A percentile compares a stretch with the other conserved stretches of the same genome.
These are phyloP conservation scores for Botrytis deweyae DNA, from an alignment of 2,329 filamentous ascomycete genomes.

Conservation along the genomic window DNA sequence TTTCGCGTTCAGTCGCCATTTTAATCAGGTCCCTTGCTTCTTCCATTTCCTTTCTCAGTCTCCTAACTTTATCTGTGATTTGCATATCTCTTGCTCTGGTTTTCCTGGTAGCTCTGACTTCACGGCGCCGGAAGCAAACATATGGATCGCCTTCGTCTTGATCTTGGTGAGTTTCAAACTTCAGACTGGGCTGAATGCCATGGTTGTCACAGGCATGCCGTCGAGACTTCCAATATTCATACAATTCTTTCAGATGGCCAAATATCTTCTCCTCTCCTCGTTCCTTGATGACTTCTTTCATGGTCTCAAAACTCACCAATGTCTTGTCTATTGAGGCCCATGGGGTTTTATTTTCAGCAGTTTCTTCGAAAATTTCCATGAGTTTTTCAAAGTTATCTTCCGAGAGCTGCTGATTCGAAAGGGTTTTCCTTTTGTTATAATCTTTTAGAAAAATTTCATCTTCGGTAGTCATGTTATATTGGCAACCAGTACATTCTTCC, in stretches of 20 bases:
- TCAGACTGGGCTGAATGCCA: conserved; percentile 73
- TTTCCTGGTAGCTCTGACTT: conserved; percentile 91
- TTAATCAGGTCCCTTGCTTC: conserved; percentile 79
- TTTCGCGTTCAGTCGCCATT: conserved; percentile 76
- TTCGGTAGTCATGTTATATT: conserved; percentile 92
- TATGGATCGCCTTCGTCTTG: conserved; percentile 96
- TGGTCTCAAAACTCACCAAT: conserved; percentile 72
- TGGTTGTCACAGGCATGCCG: conserved; percentile 67
- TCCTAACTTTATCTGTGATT: conserved; percentile 91
- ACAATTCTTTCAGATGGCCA: conserved; percentile 70
- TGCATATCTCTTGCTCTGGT: conserved; percentile 91
- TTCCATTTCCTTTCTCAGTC: conserved; percentile 85
- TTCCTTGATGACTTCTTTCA: conserved; percentile 65
- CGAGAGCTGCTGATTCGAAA: conserved; percentile 64
- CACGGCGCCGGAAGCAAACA: conserved; percentile 94
- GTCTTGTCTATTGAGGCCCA: conserved; percentile 89
- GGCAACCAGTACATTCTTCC: conserved; percentile 86
- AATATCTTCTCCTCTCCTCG: conserved; percentile 48
- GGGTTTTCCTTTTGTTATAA: conserved; percentile 72
- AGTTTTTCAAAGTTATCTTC: conserved; percentile 92
- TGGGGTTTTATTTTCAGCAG: conserved; percentile 77
- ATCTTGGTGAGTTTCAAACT: conserved; percentile 92
- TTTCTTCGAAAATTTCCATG: conserved; percentile 94
- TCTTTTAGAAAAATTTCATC: conserved; percentile 82
- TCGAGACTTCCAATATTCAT: conserved; percentile 83